Percentiles rank a stretch among this genome's conserved stretches.
These are phyloP conservation scores for Ulota crispa DNA, from an alignment of 225 moss, liverwort and hornwort species.

Conservation along the genomic window DNA sequence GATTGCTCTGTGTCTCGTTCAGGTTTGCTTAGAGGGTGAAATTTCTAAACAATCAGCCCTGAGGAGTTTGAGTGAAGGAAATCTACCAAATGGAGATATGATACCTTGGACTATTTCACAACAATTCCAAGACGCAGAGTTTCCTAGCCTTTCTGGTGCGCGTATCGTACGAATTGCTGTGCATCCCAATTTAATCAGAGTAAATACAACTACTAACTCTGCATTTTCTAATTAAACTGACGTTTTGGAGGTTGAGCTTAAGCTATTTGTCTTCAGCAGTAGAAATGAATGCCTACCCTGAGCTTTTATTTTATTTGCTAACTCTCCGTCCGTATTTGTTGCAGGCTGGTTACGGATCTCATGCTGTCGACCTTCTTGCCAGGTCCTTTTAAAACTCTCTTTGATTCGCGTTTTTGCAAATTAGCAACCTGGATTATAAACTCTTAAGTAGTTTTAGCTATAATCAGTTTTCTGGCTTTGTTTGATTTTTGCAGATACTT, in stretches of 20 bases:
- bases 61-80: constrained; percentile 86
- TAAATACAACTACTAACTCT: constrained; percentile 20
- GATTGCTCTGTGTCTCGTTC: not conserved
- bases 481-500: constrained; percentile 61
- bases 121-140: constrained; percentile 97
- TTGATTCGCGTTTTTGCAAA: not conserved
- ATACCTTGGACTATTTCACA: constrained; percentile 99
- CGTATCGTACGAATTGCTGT: constrained; percentile 94
- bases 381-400: constrained; percentile 37
- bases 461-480: not conserved
- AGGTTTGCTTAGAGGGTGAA: constrained; percentile 85
- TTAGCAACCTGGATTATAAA: not conserved
- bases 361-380: constrained; percentile 77
- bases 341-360: constrained; percentile 92
- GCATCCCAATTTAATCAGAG: constrained; percentile 85
- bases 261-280: constrained; percentile 1
- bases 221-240: not conserved
- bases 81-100: constrained; percentile 92
- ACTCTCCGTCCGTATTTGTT: constrained; percentile 10
- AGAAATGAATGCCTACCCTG: not conserved
- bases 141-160: constrained; percentile 90
- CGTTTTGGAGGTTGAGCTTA: not conserved
- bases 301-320: not conserved
- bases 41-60: constrained; percentile 88
- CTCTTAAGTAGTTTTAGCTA: not conserved